Conservation (phyloP, 306 rosid genomes). For the Rubus parviflorus region DNA sequence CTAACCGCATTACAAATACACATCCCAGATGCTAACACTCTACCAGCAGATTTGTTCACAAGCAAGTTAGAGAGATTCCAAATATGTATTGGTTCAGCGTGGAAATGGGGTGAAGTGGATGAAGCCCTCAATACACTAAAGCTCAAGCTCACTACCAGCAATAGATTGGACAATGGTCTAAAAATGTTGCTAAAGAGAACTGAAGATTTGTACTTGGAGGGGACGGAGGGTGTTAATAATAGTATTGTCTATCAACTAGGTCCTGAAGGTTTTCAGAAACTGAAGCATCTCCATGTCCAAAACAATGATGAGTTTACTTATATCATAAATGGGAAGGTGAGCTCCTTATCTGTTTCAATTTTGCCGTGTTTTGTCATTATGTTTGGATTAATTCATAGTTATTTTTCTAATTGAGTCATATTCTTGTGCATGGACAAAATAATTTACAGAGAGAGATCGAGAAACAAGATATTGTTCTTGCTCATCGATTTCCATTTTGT, state of each 20-base stretch:
- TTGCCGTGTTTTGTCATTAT: background rate
- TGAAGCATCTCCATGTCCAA: constrained; percentile 43
- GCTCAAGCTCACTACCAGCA: constrained; percentile 16
- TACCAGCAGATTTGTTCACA: constrained; percentile 28
- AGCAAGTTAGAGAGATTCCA: constrained; percentile 27
- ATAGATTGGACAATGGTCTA: constrained; percentile 29
- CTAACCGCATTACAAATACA: constrained; percentile 35
- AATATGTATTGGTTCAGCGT: constrained; percentile 39
- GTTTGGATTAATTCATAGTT: background rate
- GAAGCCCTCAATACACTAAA: constrained; percentile 28
- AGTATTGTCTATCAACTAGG: constrained; percentile 27
- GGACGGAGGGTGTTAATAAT: constrained; percentile 29
- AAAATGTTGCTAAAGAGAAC: constrained; percentile 29
- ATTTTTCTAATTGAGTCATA: too few species aligned
- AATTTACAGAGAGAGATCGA: too few species aligned
- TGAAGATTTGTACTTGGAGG: constrained; percentile 47
- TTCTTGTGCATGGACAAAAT: too few species aligned
- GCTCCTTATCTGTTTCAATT: background rate
- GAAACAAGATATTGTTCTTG: too few species aligned
- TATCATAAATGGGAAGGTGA: constrained; percentile 14
- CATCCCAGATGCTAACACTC: constrained; percentile 17
- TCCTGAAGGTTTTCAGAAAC: constrained; percentile 31
- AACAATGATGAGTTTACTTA: constrained; percentile 26
- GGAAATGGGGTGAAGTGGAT: constrained; percentile 11
- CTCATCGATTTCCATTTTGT: too few species aligned